phyloP scores from a whole-genome alignment of 129 eudicot species.

The Heracleum sosnowskyi region DNA sequence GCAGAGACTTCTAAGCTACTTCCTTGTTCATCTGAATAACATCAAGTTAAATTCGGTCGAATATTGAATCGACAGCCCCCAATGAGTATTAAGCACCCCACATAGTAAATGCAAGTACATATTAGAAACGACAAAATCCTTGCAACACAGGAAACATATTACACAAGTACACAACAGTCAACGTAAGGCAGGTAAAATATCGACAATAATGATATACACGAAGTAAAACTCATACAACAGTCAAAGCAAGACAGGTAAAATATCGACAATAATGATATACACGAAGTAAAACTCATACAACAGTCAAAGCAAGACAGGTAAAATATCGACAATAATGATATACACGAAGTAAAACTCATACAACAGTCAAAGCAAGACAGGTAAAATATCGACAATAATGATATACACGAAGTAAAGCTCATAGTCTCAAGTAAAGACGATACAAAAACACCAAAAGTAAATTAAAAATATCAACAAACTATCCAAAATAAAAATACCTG shows the following conservation, averaged over 20 bases:
- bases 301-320: no score
- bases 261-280: background rate
- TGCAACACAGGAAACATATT: background rate
- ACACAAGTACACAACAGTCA: no score
- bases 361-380: no score
- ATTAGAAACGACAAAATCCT: background rate
- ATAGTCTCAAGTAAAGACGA: background rate
- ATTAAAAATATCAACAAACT: background rate
- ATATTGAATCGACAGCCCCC: background rate
- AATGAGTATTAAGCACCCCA: background rate
- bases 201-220: background rate
- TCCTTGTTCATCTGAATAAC: background rate
- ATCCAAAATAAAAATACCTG: conserved; percentile 36
- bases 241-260: no score
- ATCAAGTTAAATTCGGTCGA: background rate
- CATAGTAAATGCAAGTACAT: background rate
- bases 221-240: background rate
- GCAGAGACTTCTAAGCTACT: background rate
- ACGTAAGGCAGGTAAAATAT: no score
- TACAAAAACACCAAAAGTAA: background rate
- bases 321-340: background rate
- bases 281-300: background rate
- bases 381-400: background rate
- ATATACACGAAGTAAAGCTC: background rate
- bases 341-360: background rate